Base-by-base conservation (phyloP, 2,329 filamentous ascomycete genomes). In the Leptoxyphium fumago region DNA sequence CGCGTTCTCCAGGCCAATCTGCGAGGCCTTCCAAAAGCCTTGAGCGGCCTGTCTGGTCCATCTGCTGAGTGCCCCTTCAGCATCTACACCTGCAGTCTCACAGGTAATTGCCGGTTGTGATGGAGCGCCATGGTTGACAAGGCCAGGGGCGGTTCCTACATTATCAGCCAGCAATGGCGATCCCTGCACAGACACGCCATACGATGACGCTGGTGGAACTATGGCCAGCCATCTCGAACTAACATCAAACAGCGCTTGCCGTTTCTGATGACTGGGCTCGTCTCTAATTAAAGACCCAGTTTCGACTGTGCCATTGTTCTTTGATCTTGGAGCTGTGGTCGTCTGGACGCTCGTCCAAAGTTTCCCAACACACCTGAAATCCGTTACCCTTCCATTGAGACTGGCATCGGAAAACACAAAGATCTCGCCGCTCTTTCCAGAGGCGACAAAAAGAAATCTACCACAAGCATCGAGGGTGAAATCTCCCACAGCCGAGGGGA, bases 371-470 rank as follows among this genome's bases (percentile, higher is more conserved):
- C 87, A 95, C 46, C 69, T 67, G 56, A 77, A 81, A 2, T 52
- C 48, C 32, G 56, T 55, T n/a, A 57, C 58, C 15, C 52, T 43
- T 17, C 55, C 49, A 17, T 49, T 55, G 39, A 56, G 55, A 28
- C 50, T 44, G 39, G 60, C 61, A 1, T 61, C 58, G 5, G 63
- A 55, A 49, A 70, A 96, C 7, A 94, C 68, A 72, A 83, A 94
- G 39, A 89, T 79, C 64, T 96, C 89, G 10, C 89, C 89, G 41
- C 85, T 94, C 17, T 73, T 66, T 2, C 86, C 87, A 41, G 87
- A 95, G 44, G 82, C 77, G 29, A 95, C 69, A 2, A 80, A 72
- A 32, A 95, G 58, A 53, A 75, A 84, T 29, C 78, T 81, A 4
- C 75, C 77, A 52, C 84, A 82, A 10, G 82, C 80, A 54, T 81